Evolutionary conservation across 2,329 filamentous ascomycete genomes (phyloP).

Genomic region (Orbilia quercus): DNA sequence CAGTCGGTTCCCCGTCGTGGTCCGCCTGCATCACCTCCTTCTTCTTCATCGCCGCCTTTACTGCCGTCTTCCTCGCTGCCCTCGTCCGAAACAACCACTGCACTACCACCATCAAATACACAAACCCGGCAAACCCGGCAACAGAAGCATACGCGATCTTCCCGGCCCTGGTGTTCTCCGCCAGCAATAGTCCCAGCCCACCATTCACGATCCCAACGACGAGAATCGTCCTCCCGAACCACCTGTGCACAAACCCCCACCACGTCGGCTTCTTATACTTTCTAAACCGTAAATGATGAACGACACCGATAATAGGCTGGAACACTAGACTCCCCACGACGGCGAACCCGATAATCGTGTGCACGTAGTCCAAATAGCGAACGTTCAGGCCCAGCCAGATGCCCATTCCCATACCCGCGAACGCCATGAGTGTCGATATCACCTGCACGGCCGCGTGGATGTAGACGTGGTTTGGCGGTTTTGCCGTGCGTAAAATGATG

Average conservation of each 20-base stretch:
- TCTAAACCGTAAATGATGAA: slow-evolving; percentile 70
- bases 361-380: slow-evolving; percentile 66
- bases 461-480: slow-evolving; percentile 63
- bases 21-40: slow-evolving; percentile 19
- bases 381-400: slow-evolving; percentile 61
- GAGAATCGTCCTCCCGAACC: slow-evolving; percentile 72
- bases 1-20: slow-evolving; percentile 13
- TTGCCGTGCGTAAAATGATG: slow-evolving; percentile 70
- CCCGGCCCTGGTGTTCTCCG: slow-evolving; percentile 63
- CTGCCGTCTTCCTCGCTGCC: slow-evolving; percentile 19
- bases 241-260: slow-evolving; percentile 71
- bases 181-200: slow-evolving; percentile 70
- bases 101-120: slow-evolving; percentile 46
- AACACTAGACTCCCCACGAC: slow-evolving; percentile 69
- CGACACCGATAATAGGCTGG: slow-evolving; percentile 70
- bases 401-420: slow-evolving; percentile 71
- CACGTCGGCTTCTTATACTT: slow-evolving; percentile 66
- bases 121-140: slow-evolving; percentile 64
- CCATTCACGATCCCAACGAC: slow-evolving; percentile 73
- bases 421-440: slow-evolving; percentile 70
- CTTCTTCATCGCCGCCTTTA: slow-evolving; percentile 13
- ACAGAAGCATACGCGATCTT: slow-evolving; percentile 70
- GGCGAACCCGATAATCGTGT: slow-evolving; percentile 70
- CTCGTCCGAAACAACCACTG: slow-evolving; percentile 37
- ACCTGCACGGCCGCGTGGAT: slow-evolving; percentile 70